Conservation (phyloP, 202 grass and related monocot genomes). For the Carex sylvatica region DNA sequence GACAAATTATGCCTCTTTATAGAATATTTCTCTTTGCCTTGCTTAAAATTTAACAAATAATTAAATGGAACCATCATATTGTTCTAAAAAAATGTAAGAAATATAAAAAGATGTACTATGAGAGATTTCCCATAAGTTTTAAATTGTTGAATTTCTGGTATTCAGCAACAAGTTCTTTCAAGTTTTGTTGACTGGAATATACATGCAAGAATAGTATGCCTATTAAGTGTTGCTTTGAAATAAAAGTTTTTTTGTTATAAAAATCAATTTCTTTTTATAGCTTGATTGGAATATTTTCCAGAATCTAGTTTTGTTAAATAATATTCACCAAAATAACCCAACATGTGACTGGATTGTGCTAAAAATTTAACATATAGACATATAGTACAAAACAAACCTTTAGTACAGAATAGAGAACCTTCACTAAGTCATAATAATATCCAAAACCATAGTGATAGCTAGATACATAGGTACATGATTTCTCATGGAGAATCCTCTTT, state of each 20-base stretch:
- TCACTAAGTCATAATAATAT: not conserved
- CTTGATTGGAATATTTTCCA: not conserved
- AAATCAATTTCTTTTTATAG: not conserved
- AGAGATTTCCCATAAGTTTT: not conserved
- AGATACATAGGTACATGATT: not conserved
- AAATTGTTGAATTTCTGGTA: not conserved
- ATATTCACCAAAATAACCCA: not conserved
- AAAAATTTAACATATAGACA: not conserved
- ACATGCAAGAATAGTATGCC: not conserved
- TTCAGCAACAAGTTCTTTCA: not conserved
- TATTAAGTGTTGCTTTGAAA: not conserved
- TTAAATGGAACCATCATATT: not conserved
- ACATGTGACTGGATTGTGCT: not conserved
- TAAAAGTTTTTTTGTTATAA: not conserved
- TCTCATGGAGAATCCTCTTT: slow-evolving; percentile 13
- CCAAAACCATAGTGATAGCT: not conserved
- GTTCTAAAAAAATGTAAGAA: not conserved
- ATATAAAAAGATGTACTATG: not conserved
- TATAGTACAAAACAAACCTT: not conserved
- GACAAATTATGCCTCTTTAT: not conserved
- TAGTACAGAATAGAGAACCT: not conserved
- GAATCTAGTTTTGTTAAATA: not conserved
- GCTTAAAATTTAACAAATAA: not conserved
- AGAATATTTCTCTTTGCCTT: not conserved
- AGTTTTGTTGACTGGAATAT: not conserved